A percentile compares a stretch with the other conserved stretches of the same genome.
phyloP scores from a whole-genome alignment of 768 basidiomycete genomes.

The Suillus placidus region DNA sequence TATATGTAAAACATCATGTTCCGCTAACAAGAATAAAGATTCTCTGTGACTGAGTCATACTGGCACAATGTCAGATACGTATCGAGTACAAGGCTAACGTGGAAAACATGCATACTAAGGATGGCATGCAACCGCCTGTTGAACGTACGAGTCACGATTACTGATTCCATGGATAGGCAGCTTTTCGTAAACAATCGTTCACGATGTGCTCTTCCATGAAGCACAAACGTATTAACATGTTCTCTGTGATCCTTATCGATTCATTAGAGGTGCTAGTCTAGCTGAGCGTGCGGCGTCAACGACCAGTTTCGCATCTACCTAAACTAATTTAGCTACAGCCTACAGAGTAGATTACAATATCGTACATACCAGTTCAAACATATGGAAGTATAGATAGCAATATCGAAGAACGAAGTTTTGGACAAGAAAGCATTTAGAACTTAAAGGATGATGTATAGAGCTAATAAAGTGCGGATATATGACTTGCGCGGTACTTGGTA shows the following conservation, averaged over 20 bases:
- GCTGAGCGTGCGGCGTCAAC: neutral
- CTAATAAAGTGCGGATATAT: conserved; percentile 3
- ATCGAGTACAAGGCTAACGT: no score
- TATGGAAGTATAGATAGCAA: conserved; percentile 8
- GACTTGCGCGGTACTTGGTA: neutral
- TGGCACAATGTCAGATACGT: no score
- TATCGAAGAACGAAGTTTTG: neutral
- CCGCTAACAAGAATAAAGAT: no score
- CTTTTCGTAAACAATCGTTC: no score
- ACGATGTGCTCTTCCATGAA: no score
- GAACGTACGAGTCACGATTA: no score
- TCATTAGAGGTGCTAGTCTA: neutral
- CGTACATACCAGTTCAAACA: neutral
- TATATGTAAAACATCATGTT: no score
- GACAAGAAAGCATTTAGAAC: neutral
- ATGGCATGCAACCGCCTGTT: no score
- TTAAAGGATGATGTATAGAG: neutral
- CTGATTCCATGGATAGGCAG: no score
- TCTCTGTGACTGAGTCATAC: no score
- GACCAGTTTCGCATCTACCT: neutral
- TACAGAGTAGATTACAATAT: neutral
- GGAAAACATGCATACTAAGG: no score
- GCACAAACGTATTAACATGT: conserved; percentile 16
- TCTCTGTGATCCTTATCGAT: neutral
- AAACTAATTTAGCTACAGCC: neutral